Base-by-base conservation (phyloP, 805 yeast genomes). In the Pichia exigua region DNA sequence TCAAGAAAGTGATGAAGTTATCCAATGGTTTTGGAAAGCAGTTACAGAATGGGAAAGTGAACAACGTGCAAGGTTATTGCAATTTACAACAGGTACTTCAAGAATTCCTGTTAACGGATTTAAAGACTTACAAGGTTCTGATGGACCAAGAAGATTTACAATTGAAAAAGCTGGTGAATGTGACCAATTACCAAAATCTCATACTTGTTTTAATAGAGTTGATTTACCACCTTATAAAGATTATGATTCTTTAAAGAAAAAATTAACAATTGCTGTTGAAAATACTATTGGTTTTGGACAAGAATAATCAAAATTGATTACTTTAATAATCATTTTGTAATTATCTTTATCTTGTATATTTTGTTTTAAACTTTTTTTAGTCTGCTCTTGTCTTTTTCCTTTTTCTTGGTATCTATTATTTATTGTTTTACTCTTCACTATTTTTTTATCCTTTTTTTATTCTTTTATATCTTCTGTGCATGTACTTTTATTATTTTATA, bases 281-380 rank as follows among this genome's bases (percentile, higher is more conserved):
- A 98, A 94, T 73, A 94, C 99, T 17, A 94, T 94, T 66, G 99
- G 99, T 46, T 94, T 94, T 67, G 99, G 99, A 54, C 98, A 94
- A 73, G 99, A 94, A 76, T 92, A 73, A 48, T 46, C 7, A 15
- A 32, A 32, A 4, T 49, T 45, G 35, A 30, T 30, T 30, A 30
- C 6, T 30, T 13, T 13, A 13, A 13, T 30, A 30, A 30, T 30
- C 35, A 13, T 30, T 30, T 30, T 30, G 35, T 30, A 30, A 30
- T 30, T 26, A 20, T 44, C 26, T 24, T 24, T 41, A 18, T 26
- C 17, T 28, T 44, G 32, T 20, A 44, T 30, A 28, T 44, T 24
- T 24, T 20, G 32, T 44, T n/a, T 21, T 7, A 24, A 15, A 15
- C 21, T 32, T 41, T 22, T 41, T 26, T 35, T 35, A n/a, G 39